Base-by-base conservation (phyloP, 2,329 filamentous ascomycete genomes). In the Diaporthe ampelina region DNA sequence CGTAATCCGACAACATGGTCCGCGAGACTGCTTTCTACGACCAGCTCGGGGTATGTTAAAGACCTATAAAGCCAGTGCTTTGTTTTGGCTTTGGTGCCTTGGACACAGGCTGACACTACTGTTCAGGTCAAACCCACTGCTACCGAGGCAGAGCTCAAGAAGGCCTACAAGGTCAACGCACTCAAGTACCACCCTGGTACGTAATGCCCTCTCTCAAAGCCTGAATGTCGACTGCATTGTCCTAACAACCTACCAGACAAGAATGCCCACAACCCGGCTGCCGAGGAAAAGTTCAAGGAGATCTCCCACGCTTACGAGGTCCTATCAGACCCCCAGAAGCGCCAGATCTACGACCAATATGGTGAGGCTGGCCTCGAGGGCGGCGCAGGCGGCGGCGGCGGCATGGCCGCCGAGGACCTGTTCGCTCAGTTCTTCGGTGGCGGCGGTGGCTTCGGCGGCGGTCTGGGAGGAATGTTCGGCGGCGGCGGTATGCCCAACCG, bases 241-340 rank as follows among this genome's bases (percentile, higher is more conserved):
- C 5, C 78, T 79, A 72, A 80, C 73, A 40, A 73, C 17, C 45
- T 35, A 73, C 52, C 79, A 97, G 96, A 99, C 86, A 99, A 99
- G 90, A 99, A 99, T 85, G 91, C 93, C 77, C 92, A 97, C 88
- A 97, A 97, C 88, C 95, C 95, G 54, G 94, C 92, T 35, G 95
- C 97, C 69, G 95, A 96, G 79, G 95, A 98, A 76, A 99, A 98
- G 86, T 99, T 99, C 92, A 98, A 99, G 88, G 95, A 98, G 81
- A 90, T 98, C 76, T 97, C 95, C 78, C 93, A 96, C 82, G 97
- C 97, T 76, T 99, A 98, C 86, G 97, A 99, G 88, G 90, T 97
- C 78, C 92, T 99, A 24, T 97, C 94, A 79, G 97, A 99, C 82
- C 84, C 94, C 52, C 94, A 98, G 84, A 98, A 98, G 90, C 94